Evolutionary conservation across 345 rosid species (phyloP), one percentile per base, ranked within the genome.

Genomic region (Aquilaria sinensis): DNA sequence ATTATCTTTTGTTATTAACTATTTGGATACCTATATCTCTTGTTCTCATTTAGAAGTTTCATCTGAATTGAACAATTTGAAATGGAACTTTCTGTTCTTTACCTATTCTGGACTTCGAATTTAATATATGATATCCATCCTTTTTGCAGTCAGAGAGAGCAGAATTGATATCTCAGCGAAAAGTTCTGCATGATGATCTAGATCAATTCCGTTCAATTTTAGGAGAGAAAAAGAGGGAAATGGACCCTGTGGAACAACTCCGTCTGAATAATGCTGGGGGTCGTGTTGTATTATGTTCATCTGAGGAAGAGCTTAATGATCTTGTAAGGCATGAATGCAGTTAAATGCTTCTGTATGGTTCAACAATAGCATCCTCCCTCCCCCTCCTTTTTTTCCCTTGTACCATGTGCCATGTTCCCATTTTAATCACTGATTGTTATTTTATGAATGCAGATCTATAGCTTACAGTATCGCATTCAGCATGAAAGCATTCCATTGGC

Each of bases 401-500:
- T 23, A 23, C 23, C 23, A 23, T 23, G 23, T 23, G 23, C 23
- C 23, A 23, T 23, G 23, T 47, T 66, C 51, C 37, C 58, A 48
- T 51, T 71, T 54, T 68, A 54, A 52, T 67, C 14, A n/a, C 31
- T 52, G 51, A 61, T 57, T 66, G 68, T 41, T 2, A 51, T 57
- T 67, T 71, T 70, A 59, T 66, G 58, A 66, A 71, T 73, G 73
- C 79, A 94, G 99, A 95, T 91, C 64, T 74, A 72, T 77, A 78
- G 91, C 71, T 82, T 74, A 73, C 80, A 89, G 47, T 94, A 87
- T 56, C 88, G 81, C 64, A 91, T 94, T 53, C 93, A 91, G 70
- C 99, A 94, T 57, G 96, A 91, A 70, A 91, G 97, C 83, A 91
- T 91, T 69, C 74, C 96, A 6, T 64, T 94, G 70, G 49, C 89